Conservation (phyloP, 2,329 filamentous ascomycete genomes). For the Diplocarpon rosae region DNA sequence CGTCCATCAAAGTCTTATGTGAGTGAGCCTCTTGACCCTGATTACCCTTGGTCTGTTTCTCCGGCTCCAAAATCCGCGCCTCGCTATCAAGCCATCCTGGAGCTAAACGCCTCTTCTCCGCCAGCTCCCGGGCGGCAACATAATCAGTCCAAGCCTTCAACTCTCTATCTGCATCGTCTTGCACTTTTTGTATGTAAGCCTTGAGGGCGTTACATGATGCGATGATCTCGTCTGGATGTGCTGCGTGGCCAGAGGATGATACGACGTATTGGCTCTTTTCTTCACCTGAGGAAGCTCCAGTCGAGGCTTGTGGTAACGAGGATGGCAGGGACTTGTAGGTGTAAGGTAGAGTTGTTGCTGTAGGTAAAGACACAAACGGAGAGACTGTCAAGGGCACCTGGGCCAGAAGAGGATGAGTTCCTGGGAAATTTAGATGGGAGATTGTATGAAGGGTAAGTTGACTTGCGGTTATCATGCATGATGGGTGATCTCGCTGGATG, state of each 20-base stretch:
- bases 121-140: conserved; percentile 54
- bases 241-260: conserved; percentile 67
- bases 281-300: conserved; percentile 35
- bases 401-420: conserved; percentile 75
- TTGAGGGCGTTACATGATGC: conserved; percentile 70
- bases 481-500: background rate
- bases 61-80: conserved; percentile 56
- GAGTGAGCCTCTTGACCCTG: conserved; percentile 3
- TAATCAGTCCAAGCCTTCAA: conserved; percentile 60
- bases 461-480: conserved; percentile 26
- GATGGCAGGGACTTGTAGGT: conserved; percentile 88
- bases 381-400: conserved; percentile 91
- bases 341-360: conserved; percentile 84
- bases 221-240: conserved; percentile 78
- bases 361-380: conserved; percentile 83
- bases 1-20: conserved; percentile 25
- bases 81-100: conserved; percentile 75
- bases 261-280: conserved; percentile 63
- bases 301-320: conserved; percentile 65
- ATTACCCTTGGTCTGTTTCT: conserved; percentile 32
- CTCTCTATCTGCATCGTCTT: conserved; percentile 55
- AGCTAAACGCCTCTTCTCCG: conserved; percentile 68
- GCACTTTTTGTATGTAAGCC: conserved; percentile 59
- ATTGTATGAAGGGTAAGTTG: background rate
- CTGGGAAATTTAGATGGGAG: conserved; percentile 31